Evolutionary conservation across 202 grass and related monocot genomes (phyloP), one percentile per base, ranked within the genome.

Genomic region (Elaeis oleifera): DNA sequence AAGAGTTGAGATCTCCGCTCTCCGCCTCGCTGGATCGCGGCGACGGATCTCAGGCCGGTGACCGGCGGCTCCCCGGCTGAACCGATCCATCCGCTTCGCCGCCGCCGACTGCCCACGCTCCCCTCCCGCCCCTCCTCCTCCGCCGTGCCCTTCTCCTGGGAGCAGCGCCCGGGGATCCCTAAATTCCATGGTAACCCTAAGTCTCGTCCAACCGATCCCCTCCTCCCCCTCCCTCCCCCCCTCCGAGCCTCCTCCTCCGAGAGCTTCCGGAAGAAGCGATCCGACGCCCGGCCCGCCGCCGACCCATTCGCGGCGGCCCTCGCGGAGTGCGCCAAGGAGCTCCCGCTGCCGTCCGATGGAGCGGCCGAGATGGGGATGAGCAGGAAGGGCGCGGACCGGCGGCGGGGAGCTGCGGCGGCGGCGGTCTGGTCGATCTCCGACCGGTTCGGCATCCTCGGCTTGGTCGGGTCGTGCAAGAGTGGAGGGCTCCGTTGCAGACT

Each of bases 71-170:
- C 2, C 36, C 9, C 36, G 7, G 36, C 36, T 28, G 50, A 75
- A 31, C 65, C 65, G 51, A 74, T 64, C 60, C 17, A 57, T 62
- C 60, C 50, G 52, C 63, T 49, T 50, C 50, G 57, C 61, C 27
- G 57, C 61, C 27, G 59, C 24, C 24, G 24, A 61, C 69, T 28
- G 11, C 18, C 4, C 19, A 13, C 17, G 51, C 39, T 14, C 59
- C 59, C 51, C 8, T 25, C 71, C 19, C 51, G 18, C 14, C 51
- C 1, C 22, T 4, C 51, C 3, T 23, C 65, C 20, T 75, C 72
- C 8, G 52, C 72, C 16, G 58, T 75, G 61, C 72, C 72, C 0
- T 75, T 75, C 52, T 75, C 72, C 51, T 75, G 72, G 72, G 72
- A 75, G 20, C 28, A 75, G 50, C 72, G 58, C 72, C 72, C 72